Evolutionary conservation across 2,329 filamentous ascomycete genomes (phyloP).

Genomic region (Coniochaeta sp.): DNA sequence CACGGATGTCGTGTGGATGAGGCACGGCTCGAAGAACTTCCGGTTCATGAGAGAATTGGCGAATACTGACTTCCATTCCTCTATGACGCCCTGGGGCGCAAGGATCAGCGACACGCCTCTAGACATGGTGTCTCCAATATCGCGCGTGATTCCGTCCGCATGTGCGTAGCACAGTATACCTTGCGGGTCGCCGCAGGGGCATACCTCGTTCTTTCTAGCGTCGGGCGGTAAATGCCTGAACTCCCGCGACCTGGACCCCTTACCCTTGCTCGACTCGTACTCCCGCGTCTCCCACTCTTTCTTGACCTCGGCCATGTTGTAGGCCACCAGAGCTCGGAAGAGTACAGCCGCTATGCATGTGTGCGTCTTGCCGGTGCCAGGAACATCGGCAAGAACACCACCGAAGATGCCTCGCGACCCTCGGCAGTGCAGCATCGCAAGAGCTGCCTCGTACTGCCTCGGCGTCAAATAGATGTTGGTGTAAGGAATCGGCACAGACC

Average conservation of each 20-base stretch:
- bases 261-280: not conserved
- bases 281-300: not conserved
- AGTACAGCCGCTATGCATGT: not conserved
- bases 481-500: slow-evolving; percentile 12
- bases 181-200: slow-evolving; percentile 11
- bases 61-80: slow-evolving; percentile 14
- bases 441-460: slow-evolving; percentile 14
- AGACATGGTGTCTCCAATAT: slow-evolving; percentile 10
- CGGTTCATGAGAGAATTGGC: slow-evolving; percentile 7
- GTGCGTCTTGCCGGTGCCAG: slow-evolving; percentile 1
- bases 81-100: slow-evolving; percentile 12
- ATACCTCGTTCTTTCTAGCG: slow-evolving; percentile 1
- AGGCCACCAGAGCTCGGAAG: not conserved
- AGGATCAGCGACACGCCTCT: slow-evolving; percentile 13
- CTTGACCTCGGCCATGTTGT: slow-evolving; percentile 3
- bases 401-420: slow-evolving; percentile 10
- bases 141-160: slow-evolving; percentile 11
- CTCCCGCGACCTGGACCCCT: not conserved
- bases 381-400: slow-evolving; percentile 14
- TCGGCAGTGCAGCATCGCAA: slow-evolving; percentile 14
- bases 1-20: slow-evolving; percentile 6
- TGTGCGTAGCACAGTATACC: slow-evolving; percentile 17
- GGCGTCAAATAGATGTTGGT: slow-evolving; percentile 12
- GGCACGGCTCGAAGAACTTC: slow-evolving; percentile 12
- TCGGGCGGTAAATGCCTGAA: not conserved